Evolutionary conservation across 129 eudicot genomes (phyloP).

Genomic region (Centella asiatica): DNA sequence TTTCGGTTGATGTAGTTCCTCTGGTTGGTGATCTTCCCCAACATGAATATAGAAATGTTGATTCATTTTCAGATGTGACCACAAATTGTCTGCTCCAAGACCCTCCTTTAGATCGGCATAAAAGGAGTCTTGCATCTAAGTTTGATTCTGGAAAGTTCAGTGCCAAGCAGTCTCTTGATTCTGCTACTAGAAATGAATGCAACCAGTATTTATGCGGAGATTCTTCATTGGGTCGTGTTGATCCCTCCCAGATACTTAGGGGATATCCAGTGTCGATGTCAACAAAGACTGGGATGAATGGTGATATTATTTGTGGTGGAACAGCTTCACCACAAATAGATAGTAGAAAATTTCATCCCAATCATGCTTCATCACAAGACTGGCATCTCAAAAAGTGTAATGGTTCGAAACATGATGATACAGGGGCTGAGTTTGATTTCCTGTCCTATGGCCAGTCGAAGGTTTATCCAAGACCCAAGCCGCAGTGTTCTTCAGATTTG

Average conservation of each 20-base stretch:
- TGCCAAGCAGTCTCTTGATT: conserved; percentile 18
- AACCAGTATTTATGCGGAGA: conserved; percentile 30
- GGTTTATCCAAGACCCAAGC: conserved; percentile 8
- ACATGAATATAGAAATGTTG: neutral
- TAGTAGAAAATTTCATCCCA: conserved; percentile 17
- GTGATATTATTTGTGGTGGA: conserved; percentile 21
- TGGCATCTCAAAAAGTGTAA: conserved; percentile 38
- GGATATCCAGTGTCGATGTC: conserved; percentile 28
- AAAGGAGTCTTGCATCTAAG: conserved; percentile 16
- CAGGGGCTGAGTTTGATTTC: conserved; percentile 18
- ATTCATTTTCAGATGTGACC: too few relatives aligned
- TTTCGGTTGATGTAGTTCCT: neutral
- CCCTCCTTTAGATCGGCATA: neutral
- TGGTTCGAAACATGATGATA: conserved; percentile 10
- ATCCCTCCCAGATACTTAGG: conserved; percentile 21
- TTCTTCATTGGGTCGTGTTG: conserved; percentile 24
- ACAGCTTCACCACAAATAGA: conserved; percentile 15
- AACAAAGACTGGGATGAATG: conserved; percentile 21
- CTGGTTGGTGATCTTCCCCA: neutral
- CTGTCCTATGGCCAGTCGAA: conserved; percentile 25
- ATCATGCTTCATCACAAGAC: conserved; percentile 16
- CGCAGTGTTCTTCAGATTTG: conserved; percentile 23
- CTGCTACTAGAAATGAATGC: conserved; percentile 7
- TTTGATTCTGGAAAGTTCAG: conserved; percentile 23
- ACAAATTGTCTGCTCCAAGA: neutral